Evolutionary conservation across 345 rosid genomes (phyloP), one percentile per base, ranked within the genome.

Genomic region (Arabis alpina): DNA sequence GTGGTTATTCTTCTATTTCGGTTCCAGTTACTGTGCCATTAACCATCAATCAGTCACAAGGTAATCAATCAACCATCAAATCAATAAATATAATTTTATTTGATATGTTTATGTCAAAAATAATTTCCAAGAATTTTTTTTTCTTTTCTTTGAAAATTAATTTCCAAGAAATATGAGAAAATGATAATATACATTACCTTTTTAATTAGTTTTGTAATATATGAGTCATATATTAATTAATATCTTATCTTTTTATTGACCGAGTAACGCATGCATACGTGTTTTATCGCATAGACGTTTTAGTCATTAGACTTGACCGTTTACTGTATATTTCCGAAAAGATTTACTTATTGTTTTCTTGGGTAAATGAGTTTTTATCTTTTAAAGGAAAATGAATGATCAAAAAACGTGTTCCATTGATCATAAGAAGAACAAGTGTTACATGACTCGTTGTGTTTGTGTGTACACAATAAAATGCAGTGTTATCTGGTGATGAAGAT

Each of bases 1-100:
- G 12, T 51, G 9, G 12, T 51, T 66, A 14, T 51, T 24, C 71
- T 67, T 10, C 61, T 10, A 51, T 49, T 56, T 66, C 69, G 32
- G 52, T 63, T 64, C 30, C 66, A 44, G 51, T 16, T 23, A 70
- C 81, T 74, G 77, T 79, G 79, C 80, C 89, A 80, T 79, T 78
- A 34, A 61, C 76, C 13, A 47, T 61, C 40, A 55, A 41, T 74
- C 82, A 70, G 16, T 53, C 76, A 70, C 87, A 81, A 72, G 93
- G 93, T 84, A 73, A 59, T 47, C 41, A 32, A 45, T 61, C 64
- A 11, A 23, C 24, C 16, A 39, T 39, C 25, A 34, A 34, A 19
- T 19, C 23, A 19, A 19, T 19, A 19, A 19, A 0, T 19, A 19
- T 19, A 19, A 19, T 19, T 19, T 19, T 19, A 19, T 19, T 19